These are phyloP conservation scores for Tetrapisispora taiwanensis DNA, from an alignment of 805 yeast genomes.

Conservation along the genomic window DNA sequence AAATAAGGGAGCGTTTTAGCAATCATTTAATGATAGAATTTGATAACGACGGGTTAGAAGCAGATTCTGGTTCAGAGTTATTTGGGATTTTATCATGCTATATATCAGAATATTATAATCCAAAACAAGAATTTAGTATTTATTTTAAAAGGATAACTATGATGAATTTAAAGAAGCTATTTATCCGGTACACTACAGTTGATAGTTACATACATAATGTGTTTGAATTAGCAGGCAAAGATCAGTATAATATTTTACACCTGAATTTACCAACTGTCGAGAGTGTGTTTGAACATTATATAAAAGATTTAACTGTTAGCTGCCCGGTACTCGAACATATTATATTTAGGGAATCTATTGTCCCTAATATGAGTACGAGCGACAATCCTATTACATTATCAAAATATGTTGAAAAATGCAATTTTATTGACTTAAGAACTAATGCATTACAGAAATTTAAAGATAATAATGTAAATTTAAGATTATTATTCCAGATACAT, in stretches of 20 bases:
- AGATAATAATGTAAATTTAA: conserved; percentile 7
- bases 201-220: conserved; percentile 14
- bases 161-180: conserved; percentile 8
- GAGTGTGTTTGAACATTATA: conserved; percentile 6
- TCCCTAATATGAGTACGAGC: neutral
- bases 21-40: conserved; percentile 7
- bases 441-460: conserved; percentile 11
- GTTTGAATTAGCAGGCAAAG: conserved; percentile 1
- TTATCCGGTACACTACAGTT: conserved; percentile 14
- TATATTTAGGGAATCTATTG: conserved; percentile 6
- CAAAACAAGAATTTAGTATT: neutral
- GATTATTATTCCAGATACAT: conserved; percentile 14
- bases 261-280: conserved; percentile 6
- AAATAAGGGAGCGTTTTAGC: neutral
- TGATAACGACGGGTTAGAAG: neutral
- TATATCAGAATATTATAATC: conserved; percentile 4
- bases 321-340: conserved; percentile 10
- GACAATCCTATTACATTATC: neutral
- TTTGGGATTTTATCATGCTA: conserved; percentile 11
- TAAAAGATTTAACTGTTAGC: conserved; percentile 7
- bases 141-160: conserved; percentile 8
- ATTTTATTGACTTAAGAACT: conserved; percentile 16
- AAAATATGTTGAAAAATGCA: conserved; percentile 10
- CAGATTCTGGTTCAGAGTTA: conserved; percentile 2
- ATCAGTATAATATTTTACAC: conserved; percentile 1